Base-by-base conservation (phyloP, 768 basidiomycete species). In the Suillus clintonianus region DNA sequence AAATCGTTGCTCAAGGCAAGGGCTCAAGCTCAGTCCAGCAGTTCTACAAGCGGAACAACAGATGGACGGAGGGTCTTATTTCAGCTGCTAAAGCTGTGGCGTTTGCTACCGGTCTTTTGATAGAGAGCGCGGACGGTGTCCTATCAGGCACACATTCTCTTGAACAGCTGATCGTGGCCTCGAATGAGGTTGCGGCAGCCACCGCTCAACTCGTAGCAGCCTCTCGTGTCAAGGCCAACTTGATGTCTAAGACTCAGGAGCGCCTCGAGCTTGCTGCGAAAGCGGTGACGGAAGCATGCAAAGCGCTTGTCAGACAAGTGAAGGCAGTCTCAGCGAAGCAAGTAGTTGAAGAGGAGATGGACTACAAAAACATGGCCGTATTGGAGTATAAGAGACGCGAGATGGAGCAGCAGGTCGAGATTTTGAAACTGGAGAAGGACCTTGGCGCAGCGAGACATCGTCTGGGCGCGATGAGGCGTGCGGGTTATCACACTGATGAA, bases 391-490 rank as follows among this genome's bases (percentile, higher is more conserved):
- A 98, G 84, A 91, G 87, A 72, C 85, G 90, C 56, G 97, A 99
- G 85, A 98, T 99, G 95, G 97, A 99, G 79, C 95, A 97, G 72
- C 96, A 98, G 77, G 97, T 99, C n/a, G 93, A 97, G 75, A 97
- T 99, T 68, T 81, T 99, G 68, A 95, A 90, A 74, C 77, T 98
- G 70, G 97, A 99, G 82, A 97, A 97, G 80, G 95, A 98, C 0
- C 81, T 99, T 42, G 92, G 92, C 24, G 95, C 89, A 51, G 91
- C 93, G 22, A 86, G 93, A 65, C 90, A 91, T 75, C 84, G 85
- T 66, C 77, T 95, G 62, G 93, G 93, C 34, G 87, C 86, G 22
- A 94, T 95, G 92, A 85, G 93, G 69, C 85, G 92, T 53, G 93
- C 93, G 59, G 93, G 93, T 72, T 95, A 95, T 71, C 93, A 95